phyloP scores from a whole-genome alignment of 2,329 filamentous ascomycete species.

The Sarocladiaceae sp. region DNA sequence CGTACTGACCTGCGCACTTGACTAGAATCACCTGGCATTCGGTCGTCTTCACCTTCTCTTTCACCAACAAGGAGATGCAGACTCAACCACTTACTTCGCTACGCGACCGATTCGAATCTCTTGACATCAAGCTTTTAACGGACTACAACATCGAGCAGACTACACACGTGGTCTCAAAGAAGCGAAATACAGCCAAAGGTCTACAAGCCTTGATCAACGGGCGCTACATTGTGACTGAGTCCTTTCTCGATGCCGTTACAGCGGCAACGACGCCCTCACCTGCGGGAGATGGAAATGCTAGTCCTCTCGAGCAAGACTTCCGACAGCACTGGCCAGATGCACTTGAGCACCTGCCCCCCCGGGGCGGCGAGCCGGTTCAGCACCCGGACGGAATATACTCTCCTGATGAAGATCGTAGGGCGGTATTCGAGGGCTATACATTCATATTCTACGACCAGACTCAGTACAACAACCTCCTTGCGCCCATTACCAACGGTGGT shows the following conservation, averaged over 20 bases:
- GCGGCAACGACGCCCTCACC: slow-evolving; percentile 47
- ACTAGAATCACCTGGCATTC: slow-evolving; percentile 71
- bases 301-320: slow-evolving; percentile 72
- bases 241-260: slow-evolving; percentile 68
- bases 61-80: slow-evolving; percentile 64
- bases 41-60: slow-evolving; percentile 74
- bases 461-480: slow-evolving; percentile 71
- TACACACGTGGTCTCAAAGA: slow-evolving; percentile 83
- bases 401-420: slow-evolving; percentile 58
- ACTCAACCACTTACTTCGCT: slow-evolving; percentile 57
- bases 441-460: slow-evolving; percentile 77
- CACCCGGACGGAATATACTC: slow-evolving; percentile 63
- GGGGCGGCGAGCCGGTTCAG: slow-evolving; percentile 67
- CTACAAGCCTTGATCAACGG: slow-evolving; percentile 81
- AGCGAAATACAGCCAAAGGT: slow-evolving; percentile 82
- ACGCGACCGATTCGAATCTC: slow-evolving; percentile 62
- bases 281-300: slow-evolving; percentile 34
- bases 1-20: slow-evolving; percentile 14
- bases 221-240: slow-evolving; percentile 66
- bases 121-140: slow-evolving; percentile 81
- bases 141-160: slow-evolving; percentile 67
- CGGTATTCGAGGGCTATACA: slow-evolving; percentile 78
- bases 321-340: slow-evolving; percentile 72
- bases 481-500: slow-evolving; percentile 68
- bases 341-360: slow-evolving; percentile 63